A percentile compares a stretch with the other conserved stretches of the same genome.
Evolutionary conservation across 106 monocot genomes (phyloP).

Genomic region (Narthecium ossifragum): DNA sequence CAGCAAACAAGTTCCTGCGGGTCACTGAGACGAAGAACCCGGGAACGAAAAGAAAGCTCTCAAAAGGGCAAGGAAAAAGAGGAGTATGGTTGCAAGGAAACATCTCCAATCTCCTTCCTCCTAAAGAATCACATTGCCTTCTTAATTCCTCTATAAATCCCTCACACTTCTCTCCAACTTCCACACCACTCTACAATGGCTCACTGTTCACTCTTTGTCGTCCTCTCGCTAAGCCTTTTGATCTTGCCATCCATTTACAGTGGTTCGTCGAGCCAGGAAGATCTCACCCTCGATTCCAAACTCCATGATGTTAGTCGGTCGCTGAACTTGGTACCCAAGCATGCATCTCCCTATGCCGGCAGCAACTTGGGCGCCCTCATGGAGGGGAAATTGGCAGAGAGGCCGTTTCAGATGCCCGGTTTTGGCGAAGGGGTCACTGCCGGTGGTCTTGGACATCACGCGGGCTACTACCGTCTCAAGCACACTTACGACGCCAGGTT

Average conservation of each 20-base stretch:
- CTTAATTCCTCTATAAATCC: not conserved
- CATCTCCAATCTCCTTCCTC: too few relatives aligned
- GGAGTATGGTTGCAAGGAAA: too few relatives aligned
- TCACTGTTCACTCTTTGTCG: constrained; percentile 4
- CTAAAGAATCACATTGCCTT: not conserved
- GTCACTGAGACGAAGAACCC: too few relatives aligned
- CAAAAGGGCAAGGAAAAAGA: too few relatives aligned
- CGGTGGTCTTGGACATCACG: constrained; percentile 69
- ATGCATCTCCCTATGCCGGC: constrained; percentile 18
- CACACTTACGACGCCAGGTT: constrained; percentile 62
- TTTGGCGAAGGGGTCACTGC: constrained; percentile 17
- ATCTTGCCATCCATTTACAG: constrained; percentile 1
- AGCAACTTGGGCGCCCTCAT: not conserved
- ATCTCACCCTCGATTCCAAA: constrained; percentile 20
- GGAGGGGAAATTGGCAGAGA: constrained; percentile 49
- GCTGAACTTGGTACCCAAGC: constrained; percentile 62
- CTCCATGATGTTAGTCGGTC: constrained; percentile 70
- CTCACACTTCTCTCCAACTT: not conserved
- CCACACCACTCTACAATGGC: constrained; percentile 1
- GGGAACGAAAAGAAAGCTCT: too few relatives aligned
- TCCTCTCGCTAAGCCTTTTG: not conserved
- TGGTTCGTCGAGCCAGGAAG: not conserved
- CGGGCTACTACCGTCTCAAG: constrained; percentile 69
- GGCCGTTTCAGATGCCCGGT: constrained; percentile 30
- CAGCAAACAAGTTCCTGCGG: too few relatives aligned